phyloP scores from a whole-genome alignment of 2,329 filamentous ascomycete genomes.

The Sporothrix pallida region DNA sequence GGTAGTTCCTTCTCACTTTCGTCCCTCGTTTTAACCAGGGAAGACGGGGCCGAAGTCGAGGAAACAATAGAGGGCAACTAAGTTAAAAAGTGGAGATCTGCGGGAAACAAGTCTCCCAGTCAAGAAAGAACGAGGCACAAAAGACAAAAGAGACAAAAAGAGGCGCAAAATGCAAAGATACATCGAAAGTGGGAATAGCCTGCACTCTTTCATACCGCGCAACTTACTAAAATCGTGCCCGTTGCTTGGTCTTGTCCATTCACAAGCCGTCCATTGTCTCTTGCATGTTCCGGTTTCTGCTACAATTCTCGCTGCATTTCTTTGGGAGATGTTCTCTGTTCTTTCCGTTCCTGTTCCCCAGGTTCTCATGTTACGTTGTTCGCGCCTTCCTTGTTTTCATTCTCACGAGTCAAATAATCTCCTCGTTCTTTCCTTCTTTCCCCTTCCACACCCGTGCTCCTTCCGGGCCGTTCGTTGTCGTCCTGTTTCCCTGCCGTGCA shows the following conservation, averaged over 20 bases:
- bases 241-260: neutral
- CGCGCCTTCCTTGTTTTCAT: neutral
- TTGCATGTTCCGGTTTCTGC: neutral
- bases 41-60: slow-evolving; percentile 6
- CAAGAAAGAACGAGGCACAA: neutral
- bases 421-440: neutral
- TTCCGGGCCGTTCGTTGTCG: slow-evolving; percentile 14
- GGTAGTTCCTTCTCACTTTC: slow-evolving; percentile 23
- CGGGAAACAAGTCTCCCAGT: neutral
- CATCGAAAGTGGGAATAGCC: slow-evolving; percentile 15
- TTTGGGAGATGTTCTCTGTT: neutral
- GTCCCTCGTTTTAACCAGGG: neutral
- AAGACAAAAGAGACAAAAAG: neutral
- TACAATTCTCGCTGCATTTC: slow-evolving; percentile 21
- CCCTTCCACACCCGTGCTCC: neutral
- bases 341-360: neutral
- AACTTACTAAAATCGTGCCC: neutral
- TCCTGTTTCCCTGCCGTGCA: slow-evolving; percentile 2
- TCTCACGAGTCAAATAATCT: neutral
- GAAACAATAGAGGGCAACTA: neutral
- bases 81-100: slow-evolving; percentile 27
- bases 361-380: neutral
- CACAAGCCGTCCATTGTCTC: slow-evolving; percentile 9
- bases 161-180: slow-evolving; percentile 4
- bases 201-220: slow-evolving; percentile 5